Conservation (phyloP, 306 rosid species). For the Pterocarpus macrocarpus region DNA sequence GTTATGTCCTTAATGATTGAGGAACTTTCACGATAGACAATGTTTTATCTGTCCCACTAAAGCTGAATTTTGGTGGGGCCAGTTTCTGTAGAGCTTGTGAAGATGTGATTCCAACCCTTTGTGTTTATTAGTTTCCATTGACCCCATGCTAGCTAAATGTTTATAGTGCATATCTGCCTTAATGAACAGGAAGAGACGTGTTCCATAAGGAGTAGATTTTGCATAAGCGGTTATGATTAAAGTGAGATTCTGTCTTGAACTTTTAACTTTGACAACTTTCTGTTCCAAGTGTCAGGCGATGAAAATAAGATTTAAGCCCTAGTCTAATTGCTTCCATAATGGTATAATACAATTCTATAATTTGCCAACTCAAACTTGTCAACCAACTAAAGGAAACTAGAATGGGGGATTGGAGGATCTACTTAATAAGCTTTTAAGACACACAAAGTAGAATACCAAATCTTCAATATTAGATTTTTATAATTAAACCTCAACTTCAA, state of each 20-base stretch:
- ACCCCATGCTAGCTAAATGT: conserved; percentile 4
- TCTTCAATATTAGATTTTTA: too few species aligned
- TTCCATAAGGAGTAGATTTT: conserved; percentile 33
- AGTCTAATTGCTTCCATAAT: conserved; percentile 36
- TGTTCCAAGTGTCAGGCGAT: conserved; percentile 15
- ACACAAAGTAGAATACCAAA: too few species aligned
- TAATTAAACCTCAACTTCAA: too few species aligned
- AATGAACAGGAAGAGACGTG: conserved; percentile 38
- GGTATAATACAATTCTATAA: conserved; percentile 35
- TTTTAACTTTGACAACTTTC: conserved; percentile 7
- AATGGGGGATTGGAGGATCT: neutral
- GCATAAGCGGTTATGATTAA: conserved; percentile 43
- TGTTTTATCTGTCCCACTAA: neutral
- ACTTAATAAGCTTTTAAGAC: neutral
- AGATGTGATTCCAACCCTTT: conserved; percentile 22
- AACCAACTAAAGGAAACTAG: conserved; percentile 13
- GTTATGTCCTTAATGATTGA: neutral
- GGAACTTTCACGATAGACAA: neutral
- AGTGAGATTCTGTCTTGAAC: conserved; percentile 43
- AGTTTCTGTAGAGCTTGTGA: neutral
- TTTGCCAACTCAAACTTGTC: conserved; percentile 23
- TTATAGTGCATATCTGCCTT: conserved; percentile 19
- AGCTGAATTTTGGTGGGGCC: neutral
- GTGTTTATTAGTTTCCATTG: conserved; percentile 8
- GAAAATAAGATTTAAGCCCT: conserved; percentile 33